Conservation (phyloP, 75 land plant species). For the Picea sitchensis region DNA sequence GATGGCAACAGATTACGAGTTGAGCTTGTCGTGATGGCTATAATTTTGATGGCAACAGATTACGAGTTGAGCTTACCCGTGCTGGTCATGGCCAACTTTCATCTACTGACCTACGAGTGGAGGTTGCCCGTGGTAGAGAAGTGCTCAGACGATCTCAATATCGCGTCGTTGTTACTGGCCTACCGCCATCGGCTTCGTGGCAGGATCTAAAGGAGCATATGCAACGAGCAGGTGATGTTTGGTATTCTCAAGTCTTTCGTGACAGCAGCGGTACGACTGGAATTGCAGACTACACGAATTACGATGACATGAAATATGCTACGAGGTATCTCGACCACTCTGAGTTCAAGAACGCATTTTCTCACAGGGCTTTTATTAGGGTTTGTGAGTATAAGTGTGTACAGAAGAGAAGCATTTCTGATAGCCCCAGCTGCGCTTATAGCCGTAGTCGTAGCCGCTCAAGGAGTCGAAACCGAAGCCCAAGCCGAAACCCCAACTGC, state of each 20-base stretch:
- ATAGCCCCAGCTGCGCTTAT: conserved; percentile 58
- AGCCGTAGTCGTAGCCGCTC: conserved; percentile 44
- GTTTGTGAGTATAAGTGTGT: conserved; percentile 54
- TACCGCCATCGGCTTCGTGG: conserved; percentile 89
- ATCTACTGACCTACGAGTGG: conserved; percentile 53
- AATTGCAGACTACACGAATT: conserved; percentile 77
- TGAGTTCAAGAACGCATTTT: conserved; percentile 72
- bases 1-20: conserved; percentile 81
- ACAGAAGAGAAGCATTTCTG: conserved; percentile 24
- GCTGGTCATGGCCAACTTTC: conserved; percentile 90
- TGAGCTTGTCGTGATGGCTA: conserved; percentile 96
- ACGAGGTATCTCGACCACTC: conserved; percentile 78
- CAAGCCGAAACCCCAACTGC: conserved; percentile 42
- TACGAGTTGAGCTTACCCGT: conserved; percentile 94
- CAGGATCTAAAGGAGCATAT: conserved; percentile 89
- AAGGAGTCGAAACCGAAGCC: conserved; percentile 18
- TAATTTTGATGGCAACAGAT: conserved; percentile 76
- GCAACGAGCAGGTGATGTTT: no score
- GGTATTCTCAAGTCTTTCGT: no score
- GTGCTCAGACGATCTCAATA: conserved; percentile 82
- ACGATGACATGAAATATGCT: conserved; percentile 80
- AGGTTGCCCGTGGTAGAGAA: conserved; percentile 58
- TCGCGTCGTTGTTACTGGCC: conserved; percentile 70
- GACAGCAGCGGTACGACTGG: conserved; percentile 49
- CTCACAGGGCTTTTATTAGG: conserved; percentile 42